A percentile compares a stretch with the other conserved stretches of the same genome.
Evolutionary conservation across 2,329 filamentous ascomycete genomes (phyloP).

Genomic region (Sclerotinia sclerotiorum): DNA sequence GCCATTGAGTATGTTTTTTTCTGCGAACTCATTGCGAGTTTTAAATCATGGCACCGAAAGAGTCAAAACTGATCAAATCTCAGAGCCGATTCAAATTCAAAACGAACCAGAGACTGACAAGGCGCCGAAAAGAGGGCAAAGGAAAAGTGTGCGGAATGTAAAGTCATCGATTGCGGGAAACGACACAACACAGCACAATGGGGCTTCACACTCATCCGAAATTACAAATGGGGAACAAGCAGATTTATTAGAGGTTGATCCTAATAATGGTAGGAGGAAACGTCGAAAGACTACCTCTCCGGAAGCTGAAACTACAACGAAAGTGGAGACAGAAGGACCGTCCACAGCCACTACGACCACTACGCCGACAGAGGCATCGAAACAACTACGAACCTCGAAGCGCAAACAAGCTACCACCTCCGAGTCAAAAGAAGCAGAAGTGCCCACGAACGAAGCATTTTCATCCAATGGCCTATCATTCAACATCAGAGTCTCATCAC

Average conservation of each 20-base stretch:
- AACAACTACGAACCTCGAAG: constrained; percentile 9
- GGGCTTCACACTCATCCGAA: neutral
- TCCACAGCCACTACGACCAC: neutral
- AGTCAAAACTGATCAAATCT: neutral
- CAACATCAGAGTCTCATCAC: neutral
- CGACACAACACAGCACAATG: neutral
- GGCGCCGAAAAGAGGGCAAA: neutral
- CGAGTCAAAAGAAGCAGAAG: neutral
- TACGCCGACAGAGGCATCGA: neutral
- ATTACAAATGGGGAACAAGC: constrained; percentile 20
- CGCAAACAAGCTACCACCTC: neutral
- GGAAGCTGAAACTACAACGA: constrained; percentile 8
- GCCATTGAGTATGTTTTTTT: constrained; percentile 33
- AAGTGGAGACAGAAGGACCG: neutral
- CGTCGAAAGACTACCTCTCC: constrained; percentile 45
- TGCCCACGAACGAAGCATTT: neutral
- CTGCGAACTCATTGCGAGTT: neutral
- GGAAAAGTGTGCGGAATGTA: neutral
- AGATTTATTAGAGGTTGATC: constrained; percentile 38
- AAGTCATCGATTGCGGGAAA: neutral
- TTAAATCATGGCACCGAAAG: neutral
- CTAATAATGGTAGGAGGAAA: constrained; percentile 44
- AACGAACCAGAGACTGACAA: constrained; percentile 6
- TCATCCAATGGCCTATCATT: neutral
- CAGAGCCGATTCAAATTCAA: constrained; percentile 2